Evolutionary conservation across 2,329 filamentous ascomycete species (phyloP).

Genomic region (Tolypocladium ophioglossoides): DNA sequence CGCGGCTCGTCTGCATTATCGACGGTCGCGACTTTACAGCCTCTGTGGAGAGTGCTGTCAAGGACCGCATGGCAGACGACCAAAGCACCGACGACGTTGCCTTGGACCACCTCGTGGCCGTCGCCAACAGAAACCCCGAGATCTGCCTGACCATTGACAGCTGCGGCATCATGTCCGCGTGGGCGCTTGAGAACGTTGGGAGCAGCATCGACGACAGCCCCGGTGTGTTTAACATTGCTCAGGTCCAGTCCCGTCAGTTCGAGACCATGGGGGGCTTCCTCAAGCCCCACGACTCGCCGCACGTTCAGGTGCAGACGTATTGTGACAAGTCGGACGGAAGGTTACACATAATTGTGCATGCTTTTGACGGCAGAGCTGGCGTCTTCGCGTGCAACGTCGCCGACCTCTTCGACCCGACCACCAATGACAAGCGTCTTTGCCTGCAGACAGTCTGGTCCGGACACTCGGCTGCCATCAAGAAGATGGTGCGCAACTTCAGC

Average conservation of each 20-base stretch:
- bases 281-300: conserved; percentile 14
- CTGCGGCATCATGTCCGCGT: conserved; percentile 79
- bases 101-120: conserved; percentile 73
- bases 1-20: conserved; percentile 57
- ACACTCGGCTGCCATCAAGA: conserved; percentile 69
- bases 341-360: conserved; percentile 67
- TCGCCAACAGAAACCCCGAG: conserved; percentile 78
- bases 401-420: conserved; percentile 65
- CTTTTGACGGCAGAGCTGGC: conserved; percentile 75
- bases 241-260: conserved; percentile 52
- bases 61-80: conserved; percentile 41
- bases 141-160: conserved; percentile 79
- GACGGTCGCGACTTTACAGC: conserved; percentile 70
- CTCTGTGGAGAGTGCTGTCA: conserved; percentile 67
- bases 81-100: conserved; percentile 57
- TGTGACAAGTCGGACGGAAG: conserved; percentile 54
- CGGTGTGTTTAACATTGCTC: conserved; percentile 77
- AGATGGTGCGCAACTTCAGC: conserved; percentile 76
- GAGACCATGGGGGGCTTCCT: conserved; percentile 30
- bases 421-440: conserved; percentile 47
- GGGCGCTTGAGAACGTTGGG: conserved; percentile 82
- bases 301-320: conserved; percentile 65
- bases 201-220: conserved; percentile 54
- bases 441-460: conserved; percentile 68
- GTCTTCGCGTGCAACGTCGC: conserved; percentile 73